phyloP scores from a whole-genome alignment of 441 rosid genomes.

The Biscutella laevigata region DNA sequence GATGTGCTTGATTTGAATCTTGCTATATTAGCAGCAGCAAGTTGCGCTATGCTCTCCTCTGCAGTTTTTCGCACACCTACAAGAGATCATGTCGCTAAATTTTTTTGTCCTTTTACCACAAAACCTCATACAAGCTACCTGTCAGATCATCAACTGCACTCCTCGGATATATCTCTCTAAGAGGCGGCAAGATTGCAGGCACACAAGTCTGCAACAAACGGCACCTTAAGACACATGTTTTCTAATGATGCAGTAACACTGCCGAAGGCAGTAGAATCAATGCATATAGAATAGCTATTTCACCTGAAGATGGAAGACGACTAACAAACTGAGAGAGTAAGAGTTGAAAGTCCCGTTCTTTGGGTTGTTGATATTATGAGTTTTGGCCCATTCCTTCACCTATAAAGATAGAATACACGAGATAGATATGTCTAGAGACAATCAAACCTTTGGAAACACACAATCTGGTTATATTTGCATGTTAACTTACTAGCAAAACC shows the following conservation, averaged over 20 bases:
- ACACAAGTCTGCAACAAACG: slow-evolving; percentile 59
- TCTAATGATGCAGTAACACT: not conserved
- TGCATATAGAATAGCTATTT: not conserved
- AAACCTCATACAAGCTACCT: slow-evolving; percentile 34
- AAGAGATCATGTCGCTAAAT: slow-evolving; percentile 13
- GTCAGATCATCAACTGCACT: slow-evolving; percentile 60
- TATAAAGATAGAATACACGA: slow-evolving; percentile 25
- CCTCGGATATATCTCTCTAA: slow-evolving; percentile 58
- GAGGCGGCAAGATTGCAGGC: slow-evolving; percentile 86
- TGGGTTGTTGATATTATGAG: slow-evolving; percentile 63
- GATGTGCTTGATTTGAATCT: slow-evolving; percentile 37
- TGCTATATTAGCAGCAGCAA: slow-evolving; percentile 46
- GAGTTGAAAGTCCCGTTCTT: slow-evolving; percentile 69
- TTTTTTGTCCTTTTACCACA: not conserved
- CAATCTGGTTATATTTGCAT: slow-evolving; percentile 2
- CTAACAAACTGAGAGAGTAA: slow-evolving; percentile 68
- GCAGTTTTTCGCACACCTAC: slow-evolving; percentile 61
- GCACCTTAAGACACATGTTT: not conserved
- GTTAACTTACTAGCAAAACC: slow-evolving; percentile 59
- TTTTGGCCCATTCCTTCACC: slow-evolving; percentile 99
- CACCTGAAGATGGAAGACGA: slow-evolving; percentile 94
- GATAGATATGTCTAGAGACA: not conserved
- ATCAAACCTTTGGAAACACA: not conserved
- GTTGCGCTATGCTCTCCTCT: slow-evolving; percentile 46
- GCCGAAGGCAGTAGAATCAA: not conserved